These are phyloP conservation scores for Paspalum notatum DNA, from an alignment of 176 grass and related monocot species.

Conservation along the genomic window DNA sequence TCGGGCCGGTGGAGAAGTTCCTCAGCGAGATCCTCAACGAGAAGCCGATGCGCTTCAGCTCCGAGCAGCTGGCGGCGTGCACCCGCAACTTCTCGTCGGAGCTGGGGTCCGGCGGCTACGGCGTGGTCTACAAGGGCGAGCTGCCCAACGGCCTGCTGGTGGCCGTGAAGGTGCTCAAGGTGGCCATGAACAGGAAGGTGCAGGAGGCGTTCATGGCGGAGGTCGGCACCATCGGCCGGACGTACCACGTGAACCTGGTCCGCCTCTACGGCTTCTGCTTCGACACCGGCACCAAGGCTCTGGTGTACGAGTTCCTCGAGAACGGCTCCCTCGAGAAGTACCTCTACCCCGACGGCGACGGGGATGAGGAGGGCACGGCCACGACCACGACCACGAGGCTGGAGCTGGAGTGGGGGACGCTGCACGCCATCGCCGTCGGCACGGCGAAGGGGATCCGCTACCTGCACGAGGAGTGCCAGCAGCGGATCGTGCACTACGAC, in stretches of 20 bases:
- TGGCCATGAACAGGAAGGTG: constrained; percentile 47
- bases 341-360: constrained; percentile 47
- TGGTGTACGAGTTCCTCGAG: constrained; percentile 81
- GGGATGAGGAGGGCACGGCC: neutral
- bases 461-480: constrained; percentile 76
- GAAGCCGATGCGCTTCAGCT: constrained; percentile 60
- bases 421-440: constrained; percentile 58
- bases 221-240: constrained; percentile 65
- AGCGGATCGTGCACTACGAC: constrained; percentile 76
- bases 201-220: constrained; percentile 84
- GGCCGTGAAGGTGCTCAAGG: constrained; percentile 66
- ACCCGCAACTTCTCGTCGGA: constrained; percentile 48
- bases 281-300: constrained; percentile 52
- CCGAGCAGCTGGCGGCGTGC: constrained; percentile 46
- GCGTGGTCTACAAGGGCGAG: constrained; percentile 65
- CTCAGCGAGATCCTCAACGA: constrained; percentile 60
- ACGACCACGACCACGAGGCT: neutral
- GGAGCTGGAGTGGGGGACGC: constrained; percentile 55
- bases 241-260: constrained; percentile 79
- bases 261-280: constrained; percentile 88
- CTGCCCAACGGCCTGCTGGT: constrained; percentile 52
- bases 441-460: constrained; percentile 74
- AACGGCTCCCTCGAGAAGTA: constrained; percentile 72
- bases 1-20: constrained; percentile 57
- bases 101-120: constrained; percentile 66